A percentile compares a stretch with the other conserved stretches of the same genome.
phyloP scores from a whole-genome alignment of 2,329 filamentous ascomycete genomes.

The Talaromyces marneffei region DNA sequence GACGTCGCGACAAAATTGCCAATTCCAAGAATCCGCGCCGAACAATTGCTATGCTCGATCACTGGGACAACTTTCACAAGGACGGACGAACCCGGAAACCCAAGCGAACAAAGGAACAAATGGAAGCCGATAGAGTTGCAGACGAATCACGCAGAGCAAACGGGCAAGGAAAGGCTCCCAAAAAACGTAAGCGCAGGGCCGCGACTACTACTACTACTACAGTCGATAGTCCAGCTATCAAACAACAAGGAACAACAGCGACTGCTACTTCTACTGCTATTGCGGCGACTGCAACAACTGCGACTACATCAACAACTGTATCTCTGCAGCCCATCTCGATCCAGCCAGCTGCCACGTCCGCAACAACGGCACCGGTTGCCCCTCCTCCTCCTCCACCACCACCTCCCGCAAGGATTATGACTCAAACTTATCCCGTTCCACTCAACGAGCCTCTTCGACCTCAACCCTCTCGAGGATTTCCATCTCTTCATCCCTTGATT shows the following conservation, averaged over 20 bases:
- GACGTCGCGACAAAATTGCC: slow-evolving; percentile 34
- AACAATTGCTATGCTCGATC: slow-evolving; percentile 42
- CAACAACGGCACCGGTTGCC: neutral
- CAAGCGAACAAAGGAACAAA: slow-evolving; percentile 41
- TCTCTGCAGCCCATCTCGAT: slow-evolving; percentile 10
- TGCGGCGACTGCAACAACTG: neutral
- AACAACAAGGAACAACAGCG: slow-evolving; percentile 1
- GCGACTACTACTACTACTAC: slow-evolving; percentile 2
- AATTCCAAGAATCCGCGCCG: slow-evolving; percentile 42
- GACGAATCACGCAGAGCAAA: slow-evolving; percentile 25
- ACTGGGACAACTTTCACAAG: slow-evolving; percentile 40
- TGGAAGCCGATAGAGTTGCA: slow-evolving; percentile 35
- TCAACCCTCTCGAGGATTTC: slow-evolving; percentile 3
- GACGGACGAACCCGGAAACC: slow-evolving; percentile 41
- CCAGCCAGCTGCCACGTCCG: slow-evolving; percentile 10
- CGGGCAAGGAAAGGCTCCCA: slow-evolving; percentile 23
- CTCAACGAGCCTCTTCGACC: neutral
- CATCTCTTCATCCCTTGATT: neutral
- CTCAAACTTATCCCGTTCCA: neutral
- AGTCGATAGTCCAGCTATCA: neutral
- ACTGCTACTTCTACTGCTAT: slow-evolving; percentile 2
- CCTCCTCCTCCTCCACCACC: neutral
- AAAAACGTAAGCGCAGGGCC: slow-evolving; percentile 20
- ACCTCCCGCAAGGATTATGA: neutral
- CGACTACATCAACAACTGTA: neutral